A percentile compares a stretch with the other conserved stretches of the same genome.
Conservation (phyloP, 306 rosid genomes). For the Glycine soja region DNA sequence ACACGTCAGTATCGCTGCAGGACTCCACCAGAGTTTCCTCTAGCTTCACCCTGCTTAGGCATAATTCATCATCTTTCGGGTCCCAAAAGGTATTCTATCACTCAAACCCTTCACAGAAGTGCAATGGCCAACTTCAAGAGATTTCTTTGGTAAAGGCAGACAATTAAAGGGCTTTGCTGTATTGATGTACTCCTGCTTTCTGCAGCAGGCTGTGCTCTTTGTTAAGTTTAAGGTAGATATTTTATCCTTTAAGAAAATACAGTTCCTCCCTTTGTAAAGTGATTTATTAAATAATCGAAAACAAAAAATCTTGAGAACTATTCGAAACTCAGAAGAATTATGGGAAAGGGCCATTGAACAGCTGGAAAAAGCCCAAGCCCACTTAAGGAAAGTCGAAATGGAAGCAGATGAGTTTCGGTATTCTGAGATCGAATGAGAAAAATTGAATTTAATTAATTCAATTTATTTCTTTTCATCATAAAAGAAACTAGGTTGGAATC, state of each 20-base stretch:
- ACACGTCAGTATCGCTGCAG: constrained; percentile 15
- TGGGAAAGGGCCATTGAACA: too few relatives aligned
- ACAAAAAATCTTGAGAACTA: too few relatives aligned
- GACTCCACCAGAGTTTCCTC: constrained; percentile 47
- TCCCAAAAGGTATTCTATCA: too few relatives aligned
- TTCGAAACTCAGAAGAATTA: too few relatives aligned
- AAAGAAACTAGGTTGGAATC: background rate
- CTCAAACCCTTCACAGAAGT: background rate
- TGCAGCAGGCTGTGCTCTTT: background rate
- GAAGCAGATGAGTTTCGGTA: too few relatives aligned
- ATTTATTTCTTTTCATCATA: background rate
- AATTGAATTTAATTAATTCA: too few relatives aligned
- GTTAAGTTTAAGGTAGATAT: constrained; percentile 16
- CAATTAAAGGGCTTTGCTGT: constrained; percentile 2
- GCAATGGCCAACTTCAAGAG: constrained; percentile 8
- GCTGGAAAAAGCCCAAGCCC: too few relatives aligned
- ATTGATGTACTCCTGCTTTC: background rate
- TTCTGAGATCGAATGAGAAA: too few relatives aligned
- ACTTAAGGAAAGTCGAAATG: too few relatives aligned
- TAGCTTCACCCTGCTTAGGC: too few relatives aligned
- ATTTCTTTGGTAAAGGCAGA: constrained; percentile 23
- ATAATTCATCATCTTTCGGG: too few relatives aligned
- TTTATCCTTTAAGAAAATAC: constrained; percentile 2
- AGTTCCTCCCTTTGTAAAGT: background rate
- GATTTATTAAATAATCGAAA: too few relatives aligned